Base-by-base conservation (phyloP, 768 basidiomycete species). In the Boletus bicolor region DNA sequence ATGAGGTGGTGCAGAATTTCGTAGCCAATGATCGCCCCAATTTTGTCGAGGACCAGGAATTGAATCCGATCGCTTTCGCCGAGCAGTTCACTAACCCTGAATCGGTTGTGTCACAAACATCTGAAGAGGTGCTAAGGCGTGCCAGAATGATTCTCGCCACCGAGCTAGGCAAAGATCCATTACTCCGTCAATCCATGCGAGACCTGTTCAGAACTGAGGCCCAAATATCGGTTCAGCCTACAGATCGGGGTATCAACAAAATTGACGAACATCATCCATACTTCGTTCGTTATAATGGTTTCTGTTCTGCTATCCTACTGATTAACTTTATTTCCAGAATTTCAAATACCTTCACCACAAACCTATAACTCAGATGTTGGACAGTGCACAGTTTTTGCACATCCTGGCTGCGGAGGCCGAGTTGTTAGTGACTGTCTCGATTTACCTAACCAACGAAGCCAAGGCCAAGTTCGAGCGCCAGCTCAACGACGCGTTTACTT, bases 261-360 rank as follows among this genome's bases (percentile, higher is more conserved):
- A 89, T 91, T 39, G 84, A 86, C 56, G 86, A 90, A 59, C 80
- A 83, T 53, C 83, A 89, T 70, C 79, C 79, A 4, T 88, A 85
- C 68, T 89, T 79, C 58, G 89, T 89, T 68, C 54, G 88, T 77
- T 30, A 15, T 43, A 30, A 12, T 30, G 12, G 46, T 50, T 12
- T 1, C 45, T 41, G 34, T 28, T 51, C 38, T 49, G 26, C 10
- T 28, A 30, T 43, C 28, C 6, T 42, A 19, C 55, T 60, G 35
- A 69, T 38, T 28, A 39, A 46, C 19, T 6, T 42, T 45, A 37
- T 35, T 45, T 41, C 41, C 36, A 99, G 96, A 86, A 84, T 64
- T 98, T 98, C 82, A 98, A 98, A 78, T 98, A 98, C 73, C 80
- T 98, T 30, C 75, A 79, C 28, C 79, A 87, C 57, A 98, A 97